A percentile compares a stretch with the other conserved stretches of the same genome.
Conservation (phyloP, 2,329 filamentous ascomycete species). For the Paecilomyces formosus region DNA sequence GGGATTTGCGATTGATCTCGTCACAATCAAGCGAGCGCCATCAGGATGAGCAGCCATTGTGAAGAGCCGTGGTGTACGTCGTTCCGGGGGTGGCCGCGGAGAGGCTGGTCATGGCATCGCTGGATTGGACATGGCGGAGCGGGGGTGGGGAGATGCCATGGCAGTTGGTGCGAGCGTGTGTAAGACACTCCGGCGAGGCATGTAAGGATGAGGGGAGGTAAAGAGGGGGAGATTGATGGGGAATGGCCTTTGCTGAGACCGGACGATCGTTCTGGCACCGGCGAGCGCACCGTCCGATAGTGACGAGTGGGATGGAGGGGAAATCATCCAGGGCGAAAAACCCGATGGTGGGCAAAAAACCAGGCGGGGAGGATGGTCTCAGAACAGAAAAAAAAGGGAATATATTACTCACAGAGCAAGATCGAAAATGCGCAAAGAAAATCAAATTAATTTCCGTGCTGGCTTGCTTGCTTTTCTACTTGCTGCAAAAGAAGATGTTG, state of each 20-base stretch:
- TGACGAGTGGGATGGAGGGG: not conserved
- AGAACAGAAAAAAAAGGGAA: slow-evolving; percentile 2
- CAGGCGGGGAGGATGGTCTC: not conserved
- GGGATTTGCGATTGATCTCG: not conserved
- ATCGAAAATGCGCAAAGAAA: not conserved
- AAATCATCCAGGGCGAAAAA: not conserved
- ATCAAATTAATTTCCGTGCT: not conserved
- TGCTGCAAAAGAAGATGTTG: slow-evolving; percentile 11
- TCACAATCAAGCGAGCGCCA: not conserved
- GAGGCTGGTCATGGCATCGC: not conserved
- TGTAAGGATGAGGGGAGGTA: not conserved
- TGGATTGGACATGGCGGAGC: not conserved
- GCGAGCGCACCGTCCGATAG: not conserved
- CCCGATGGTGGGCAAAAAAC: not conserved
- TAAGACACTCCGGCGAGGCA: not conserved
- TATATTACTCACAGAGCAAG: slow-evolving; percentile 1
- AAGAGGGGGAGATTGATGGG: not conserved
- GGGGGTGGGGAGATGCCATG: not conserved
- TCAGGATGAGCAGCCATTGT: not conserved
- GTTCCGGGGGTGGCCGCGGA: not conserved
- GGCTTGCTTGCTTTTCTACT: slow-evolving; percentile 3
- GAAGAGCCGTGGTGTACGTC: not conserved
- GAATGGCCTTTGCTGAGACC: not conserved
- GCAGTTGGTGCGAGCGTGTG: not conserved
- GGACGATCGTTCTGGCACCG: not conserved